Conservation (phyloP, 1,139 yeast species). For the Nakaseomyces kungkrabaensis region DNA sequence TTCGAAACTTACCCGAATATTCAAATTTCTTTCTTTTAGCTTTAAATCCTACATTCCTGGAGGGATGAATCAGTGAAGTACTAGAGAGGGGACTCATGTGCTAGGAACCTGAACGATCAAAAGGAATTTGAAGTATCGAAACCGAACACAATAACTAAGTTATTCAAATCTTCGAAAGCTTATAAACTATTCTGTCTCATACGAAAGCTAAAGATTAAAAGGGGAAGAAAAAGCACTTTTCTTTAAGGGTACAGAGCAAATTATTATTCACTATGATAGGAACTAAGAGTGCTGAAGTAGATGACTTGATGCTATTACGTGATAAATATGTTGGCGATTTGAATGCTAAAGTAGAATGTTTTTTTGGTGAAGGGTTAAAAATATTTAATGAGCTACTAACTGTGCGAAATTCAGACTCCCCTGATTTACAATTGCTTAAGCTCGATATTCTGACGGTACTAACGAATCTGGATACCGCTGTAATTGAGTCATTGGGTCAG, state of each 20-base stretch:
- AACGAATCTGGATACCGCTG: conserved; percentile 15
- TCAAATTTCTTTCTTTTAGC: no score
- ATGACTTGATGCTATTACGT: background rate
- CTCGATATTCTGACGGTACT: conserved; percentile 19
- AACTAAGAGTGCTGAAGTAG: background rate
- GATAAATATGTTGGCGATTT: conserved; percentile 16
- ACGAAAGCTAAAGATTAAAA: no score
- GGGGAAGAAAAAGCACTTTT: background rate
- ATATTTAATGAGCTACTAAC: conserved; percentile 11
- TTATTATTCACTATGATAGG: background rate
- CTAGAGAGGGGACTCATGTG: no score
- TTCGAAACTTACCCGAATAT: no score
- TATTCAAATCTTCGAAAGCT: no score
- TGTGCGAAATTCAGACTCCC: conserved; percentile 7
- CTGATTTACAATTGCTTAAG: conserved; percentile 10
- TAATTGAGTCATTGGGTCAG: conserved; percentile 14
- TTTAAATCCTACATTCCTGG: no score
- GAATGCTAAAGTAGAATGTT: conserved; percentile 13
- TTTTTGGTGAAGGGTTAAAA: conserved; percentile 8
- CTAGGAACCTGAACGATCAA: no score
- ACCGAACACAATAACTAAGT: no score
- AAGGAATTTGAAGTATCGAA: no score
- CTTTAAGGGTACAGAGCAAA: no score
- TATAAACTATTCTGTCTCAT: no score
- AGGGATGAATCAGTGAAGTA: no score